phyloP scores from a whole-genome alignment of 257 asterid genomes.

The Handroanthus guayacan region DNA sequence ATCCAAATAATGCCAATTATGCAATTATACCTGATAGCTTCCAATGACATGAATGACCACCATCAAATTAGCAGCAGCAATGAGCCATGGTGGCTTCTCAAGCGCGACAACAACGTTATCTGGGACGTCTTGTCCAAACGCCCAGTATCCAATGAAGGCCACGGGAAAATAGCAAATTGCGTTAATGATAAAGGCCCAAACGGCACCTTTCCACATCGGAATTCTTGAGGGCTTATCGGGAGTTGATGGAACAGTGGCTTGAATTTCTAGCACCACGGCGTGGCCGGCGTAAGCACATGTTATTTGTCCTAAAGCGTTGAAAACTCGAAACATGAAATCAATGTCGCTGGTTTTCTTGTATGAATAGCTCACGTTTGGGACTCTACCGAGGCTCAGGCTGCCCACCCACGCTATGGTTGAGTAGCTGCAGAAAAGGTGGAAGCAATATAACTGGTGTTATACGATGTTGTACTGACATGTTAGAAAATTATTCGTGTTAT shows the following conservation, averaged over 20 bases:
- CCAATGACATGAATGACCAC: slow-evolving; percentile 55
- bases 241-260: slow-evolving; percentile 65
- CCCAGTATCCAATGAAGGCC: slow-evolving; percentile 63
- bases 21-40: too few relatives aligned
- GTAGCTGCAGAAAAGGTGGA: slow-evolving; percentile 43
- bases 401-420: slow-evolving; percentile 68
- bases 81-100: slow-evolving; percentile 58
- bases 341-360: slow-evolving; percentile 46
- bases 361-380: slow-evolving; percentile 50
- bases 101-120: slow-evolving; percentile 60
- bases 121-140: slow-evolving; percentile 54
- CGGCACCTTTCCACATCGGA: slow-evolving; percentile 62
- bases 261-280: slow-evolving; percentile 65
- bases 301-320: slow-evolving; percentile 58
- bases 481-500: too few relatives aligned
- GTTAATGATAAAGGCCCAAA: slow-evolving; percentile 57
- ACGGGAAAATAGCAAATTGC: slow-evolving; percentile 61
- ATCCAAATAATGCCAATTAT: too few relatives aligned
- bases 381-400: slow-evolving; percentile 48
- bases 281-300: slow-evolving; percentile 63
- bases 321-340: slow-evolving; percentile 52
- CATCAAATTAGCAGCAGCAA: slow-evolving; percentile 37
- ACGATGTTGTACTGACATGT: too few relatives aligned
- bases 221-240: slow-evolving; percentile 59
- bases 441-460: too few relatives aligned